Percentiles rank a stretch among this genome's conserved stretches.
phyloP scores from a whole-genome alignment of 192 early-diverging fungal species.

The Backusella luteola region DNA sequence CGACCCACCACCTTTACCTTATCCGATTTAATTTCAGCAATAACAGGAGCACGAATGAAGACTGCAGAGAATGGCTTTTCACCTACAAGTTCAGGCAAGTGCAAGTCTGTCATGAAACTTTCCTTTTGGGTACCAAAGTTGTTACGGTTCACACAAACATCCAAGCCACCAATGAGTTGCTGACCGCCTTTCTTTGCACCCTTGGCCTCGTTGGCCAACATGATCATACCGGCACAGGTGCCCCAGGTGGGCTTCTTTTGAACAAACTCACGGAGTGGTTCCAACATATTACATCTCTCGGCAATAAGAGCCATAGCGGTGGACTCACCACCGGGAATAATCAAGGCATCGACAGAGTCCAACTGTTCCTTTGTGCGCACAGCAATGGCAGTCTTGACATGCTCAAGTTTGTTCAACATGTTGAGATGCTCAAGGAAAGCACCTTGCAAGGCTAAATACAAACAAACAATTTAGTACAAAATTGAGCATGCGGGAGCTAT shows the following conservation, averaged over 20 bases:
- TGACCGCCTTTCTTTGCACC: constrained; percentile 87
- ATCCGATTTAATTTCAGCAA: constrained; percentile 65
- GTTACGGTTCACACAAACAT: constrained; percentile 86
- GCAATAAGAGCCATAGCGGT: constrained; percentile 94
- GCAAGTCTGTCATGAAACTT: constrained; percentile 79
- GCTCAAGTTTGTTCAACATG: constrained; percentile 69
- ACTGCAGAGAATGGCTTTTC: constrained; percentile 59
- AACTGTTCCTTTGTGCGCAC: constrained; percentile 77
- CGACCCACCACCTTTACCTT: constrained; percentile 72
- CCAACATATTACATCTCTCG: constrained; percentile 78
- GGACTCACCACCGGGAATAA: constrained; percentile 95
- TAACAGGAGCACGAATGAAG: constrained; percentile 95
- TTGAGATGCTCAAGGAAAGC: constrained; percentile 92
- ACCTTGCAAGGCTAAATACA: constrained; percentile 82
- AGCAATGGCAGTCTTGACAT: constrained; percentile 49
- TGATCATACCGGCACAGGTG: constrained; percentile 95
- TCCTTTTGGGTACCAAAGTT: constrained; percentile 93
- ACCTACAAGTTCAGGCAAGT: constrained; percentile 47
- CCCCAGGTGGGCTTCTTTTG: constrained; percentile 83
- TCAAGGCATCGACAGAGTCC: constrained; percentile 75
- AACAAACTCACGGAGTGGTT: constrained; percentile 78
- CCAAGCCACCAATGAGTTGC: constrained; percentile 76
- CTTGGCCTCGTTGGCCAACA: constrained; percentile 75
- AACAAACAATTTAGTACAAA: not conserved
- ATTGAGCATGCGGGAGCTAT: not conserved